Conservation (phyloP, 2,329 filamentous ascomycete genomes). For the Rhynchosporium graminicola region DNA sequence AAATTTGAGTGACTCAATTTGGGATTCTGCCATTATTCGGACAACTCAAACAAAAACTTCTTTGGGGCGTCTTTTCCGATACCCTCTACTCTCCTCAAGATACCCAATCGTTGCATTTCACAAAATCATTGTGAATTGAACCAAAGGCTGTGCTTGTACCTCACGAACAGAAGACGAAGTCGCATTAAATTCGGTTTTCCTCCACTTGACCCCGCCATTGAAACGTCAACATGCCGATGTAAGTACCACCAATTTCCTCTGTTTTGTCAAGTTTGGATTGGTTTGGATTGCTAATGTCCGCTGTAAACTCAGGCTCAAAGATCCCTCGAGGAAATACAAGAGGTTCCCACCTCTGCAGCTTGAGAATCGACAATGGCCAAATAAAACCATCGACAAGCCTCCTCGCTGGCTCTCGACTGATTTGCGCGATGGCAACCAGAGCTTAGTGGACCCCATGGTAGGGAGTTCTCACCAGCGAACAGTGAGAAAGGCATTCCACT, state of each 20-base stretch:
- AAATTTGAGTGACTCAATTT: constrained; percentile 10
- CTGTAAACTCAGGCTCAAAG: constrained; percentile 59
- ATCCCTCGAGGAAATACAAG: constrained; percentile 77
- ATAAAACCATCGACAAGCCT: constrained; percentile 69
- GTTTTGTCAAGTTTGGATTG: not conserved
- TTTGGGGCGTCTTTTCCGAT: not conserved
- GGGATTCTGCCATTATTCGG: not conserved
- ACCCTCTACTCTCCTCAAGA: not conserved
- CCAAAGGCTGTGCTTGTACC: not conserved
- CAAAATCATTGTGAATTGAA: not conserved
- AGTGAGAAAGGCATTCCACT: not conserved
- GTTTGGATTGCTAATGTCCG: not conserved
- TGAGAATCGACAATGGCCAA: constrained; percentile 49
- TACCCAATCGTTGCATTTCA: not conserved
- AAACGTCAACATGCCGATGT: constrained; percentile 31
- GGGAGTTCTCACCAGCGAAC: constrained; percentile 35
- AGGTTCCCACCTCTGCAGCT: constrained; percentile 63
- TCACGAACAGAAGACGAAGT: not conserved
- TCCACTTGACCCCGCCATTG: constrained; percentile 23
- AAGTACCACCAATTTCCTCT: constrained; percentile 15
- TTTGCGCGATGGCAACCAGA: constrained; percentile 91
- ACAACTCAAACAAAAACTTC: constrained; percentile 5
- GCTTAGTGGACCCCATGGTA: constrained; percentile 90
- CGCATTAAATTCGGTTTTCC: constrained; percentile 6
- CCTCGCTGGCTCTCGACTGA: constrained; percentile 91